A percentile compares a stretch with the other conserved stretches of the same genome.
Evolutionary conservation across 148 eudicot species (phyloP).

Genomic region (Rheum nobile): DNA sequence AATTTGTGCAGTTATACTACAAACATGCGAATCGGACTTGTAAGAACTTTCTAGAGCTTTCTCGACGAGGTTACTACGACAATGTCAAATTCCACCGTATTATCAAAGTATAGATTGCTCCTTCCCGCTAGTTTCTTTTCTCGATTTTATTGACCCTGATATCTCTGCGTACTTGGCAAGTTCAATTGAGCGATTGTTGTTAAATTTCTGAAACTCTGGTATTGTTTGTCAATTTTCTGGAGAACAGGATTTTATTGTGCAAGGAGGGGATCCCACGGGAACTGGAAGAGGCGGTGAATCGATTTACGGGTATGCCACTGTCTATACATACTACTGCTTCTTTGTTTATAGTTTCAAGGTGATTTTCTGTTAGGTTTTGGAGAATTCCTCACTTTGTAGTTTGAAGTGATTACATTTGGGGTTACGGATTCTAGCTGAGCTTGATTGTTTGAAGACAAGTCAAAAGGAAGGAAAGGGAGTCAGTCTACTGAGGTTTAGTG

Average conservation of each 20-base stretch:
- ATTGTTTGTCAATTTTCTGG: not conserved
- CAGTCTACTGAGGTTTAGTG: no score
- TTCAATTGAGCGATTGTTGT: not conserved
- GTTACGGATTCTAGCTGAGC: not conserved
- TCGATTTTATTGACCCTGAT: not conserved
- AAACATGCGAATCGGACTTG: conserved; percentile 89
- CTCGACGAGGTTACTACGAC: conserved; percentile 79
- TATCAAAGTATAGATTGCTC: conserved; percentile 36
- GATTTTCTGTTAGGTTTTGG: not conserved
- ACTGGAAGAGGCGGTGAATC: conserved; percentile 95
- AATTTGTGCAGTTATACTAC: conserved; percentile 48
- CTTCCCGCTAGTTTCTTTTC: not conserved
- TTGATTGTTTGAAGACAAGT: not conserved
- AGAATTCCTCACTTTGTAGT: not conserved
- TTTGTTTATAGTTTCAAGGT: not conserved
- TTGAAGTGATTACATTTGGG: not conserved
- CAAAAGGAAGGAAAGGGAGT: not conserved
- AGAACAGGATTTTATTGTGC: conserved; percentile 82
- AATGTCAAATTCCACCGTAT: conserved; percentile 82
- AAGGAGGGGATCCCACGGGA: conserved; percentile 97
- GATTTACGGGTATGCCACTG: conserved; percentile 60
- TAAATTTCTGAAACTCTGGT: not conserved
- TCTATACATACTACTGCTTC: not conserved
- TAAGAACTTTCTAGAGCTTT: conserved; percentile 78
- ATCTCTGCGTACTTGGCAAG: not conserved